Evolutionary conservation across 2,329 filamentous ascomycete species (phyloP), one percentile per base, ranked within the genome.

Genomic region (Aspergillus fumigatus): DNA sequence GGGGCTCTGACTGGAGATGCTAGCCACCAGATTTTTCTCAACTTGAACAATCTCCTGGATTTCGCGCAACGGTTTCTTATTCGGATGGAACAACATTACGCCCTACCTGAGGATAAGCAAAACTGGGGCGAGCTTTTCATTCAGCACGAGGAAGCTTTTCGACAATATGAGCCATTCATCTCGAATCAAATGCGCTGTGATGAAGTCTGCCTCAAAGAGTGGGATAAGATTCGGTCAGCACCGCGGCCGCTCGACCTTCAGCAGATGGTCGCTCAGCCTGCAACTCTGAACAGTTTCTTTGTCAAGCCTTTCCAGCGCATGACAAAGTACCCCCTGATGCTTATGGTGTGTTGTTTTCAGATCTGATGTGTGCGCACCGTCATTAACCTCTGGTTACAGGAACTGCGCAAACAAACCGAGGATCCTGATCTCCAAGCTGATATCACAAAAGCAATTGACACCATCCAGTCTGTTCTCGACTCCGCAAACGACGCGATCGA

Each of bases 261-360:
- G 41, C 84, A 86, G 67, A 94, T 97, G 68, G 90, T 94, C 4
- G 87, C 90, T 59, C 91, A 93, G 65, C 90, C 90, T 57, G 92
- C 93, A 60, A 91, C 91, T 0, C 79, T 97, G 17, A 92, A 94
- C 65, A 92, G 92, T 3, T 99, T 99, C 70, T 79, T 99, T 32
- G 81, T 99, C 51, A 99, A 99, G 72, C 94, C 94, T 1, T 97
- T 99, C 81, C 94, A 99, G 75, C 85, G 94, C 65, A 78, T 99
- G 57, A 90, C 93, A 51, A 97, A 97, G 74, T 99, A 97, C 70
- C 94, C 94, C 3, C 78, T 99, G 10, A 80, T 99, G 56, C 82
- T 99, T 41, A 90, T 89, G 78, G 90, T 92, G 7, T 3, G 29
- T 29, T n/a, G 4, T 27, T 11, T 23, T 41, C 25, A 1, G 14